Evolutionary conservation across 306 rosid genomes (phyloP), one percentile per base, ranked within the genome.

Genomic region (Lablab purpureus): DNA sequence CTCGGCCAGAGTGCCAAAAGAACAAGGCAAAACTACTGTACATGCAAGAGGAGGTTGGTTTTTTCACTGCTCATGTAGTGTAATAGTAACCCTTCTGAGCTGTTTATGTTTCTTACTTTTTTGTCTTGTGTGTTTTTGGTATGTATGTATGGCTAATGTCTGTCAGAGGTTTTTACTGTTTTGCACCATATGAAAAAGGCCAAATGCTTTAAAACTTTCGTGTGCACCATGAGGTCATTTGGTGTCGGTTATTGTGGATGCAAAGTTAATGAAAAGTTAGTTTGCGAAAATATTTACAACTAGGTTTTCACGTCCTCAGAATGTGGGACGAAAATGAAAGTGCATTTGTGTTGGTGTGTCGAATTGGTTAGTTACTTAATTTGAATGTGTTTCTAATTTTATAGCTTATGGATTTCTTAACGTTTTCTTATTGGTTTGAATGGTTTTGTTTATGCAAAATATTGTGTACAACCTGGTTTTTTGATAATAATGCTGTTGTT

Each of bases 41-140:
- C 83, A 93, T 95, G 93, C 93, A 88, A 40, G 96, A 95, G 15
- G 99, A 95, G 99, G 99, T 95, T 81, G 56, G 97, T 88, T 60
- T 3, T 62, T 30, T 32, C 27, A 10, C 69, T 60, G 18, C 62
- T 71, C 51, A 21, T 7, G 18, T 62, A 17, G 64, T 8, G 0
- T 54, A 54, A 25, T 82, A 60, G 21, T 19, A 15, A 59, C 55
- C 66, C 58, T 18, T 73, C 12, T 52, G 15, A 14, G 56, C 28
- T 81, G 43, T 37, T 59, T 50, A 10, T 14, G 46, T 3, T 68
- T 49, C 59, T 76, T 47, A 18, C 72, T 76, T 63, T 81, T 50
- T 13, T 59, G 56, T 67, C 59, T 78, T n/a, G 34, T 32, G 4
- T 30, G 55, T 54, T 69, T 75, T 63, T 79, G 75, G 70, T 52